Base-by-base conservation (phyloP, 495 filamentous ascomycete species). In the Trichoderma parareesei region DNA sequence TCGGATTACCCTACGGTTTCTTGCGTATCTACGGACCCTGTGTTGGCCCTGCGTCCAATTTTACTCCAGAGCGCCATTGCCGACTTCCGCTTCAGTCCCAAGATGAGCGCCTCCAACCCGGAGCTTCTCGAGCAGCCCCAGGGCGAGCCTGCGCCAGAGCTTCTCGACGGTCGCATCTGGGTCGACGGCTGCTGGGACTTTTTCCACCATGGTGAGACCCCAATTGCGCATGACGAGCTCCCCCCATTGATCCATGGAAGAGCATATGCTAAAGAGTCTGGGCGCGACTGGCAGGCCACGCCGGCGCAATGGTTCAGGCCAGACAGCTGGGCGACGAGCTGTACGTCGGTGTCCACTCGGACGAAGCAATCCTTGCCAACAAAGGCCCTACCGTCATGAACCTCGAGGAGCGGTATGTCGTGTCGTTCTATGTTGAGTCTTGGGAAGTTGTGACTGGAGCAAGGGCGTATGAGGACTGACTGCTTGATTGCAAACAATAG, bases 131-230 rank as follows among this genome's bases (percentile, higher is more conserved):
- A 57, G 33, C 40, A 63, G 61, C 41, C 43, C 18, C 40, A 48
- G 43, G 75, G 75, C 55, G 71, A 74, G 2, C 73, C 78, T 41
- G 78, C 78, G 53, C 75, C 74, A 16, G 77, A 79, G 69, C 75
- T 85, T 4, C 72, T 82, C 27, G 85, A 95, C 42, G 85, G 88
- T 65, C 86, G 91, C 42, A 90, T 98, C 67, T 99, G 94, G 94
- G 88, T 98, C 20, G 94, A 99, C 77, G 94, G 94, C 62, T 99
- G 94, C 77, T 99, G 96, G 77, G 94, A 99, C 78, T 99, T 99
- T 76, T 92, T 89, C 75, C 94, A 99, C 74, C 94, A 99, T 71
- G 94, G 90, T 92, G 75, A 67, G 78, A 62, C 37, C 65, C 35
- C 20, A 10, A 63, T 49, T 13, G 10, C 42, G 5, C 16, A 60